Evolutionary conservation across 2,329 filamentous ascomycete species (phyloP), one percentile per base, ranked within the genome.

Genomic region (Harringtonia lauricola): DNA sequence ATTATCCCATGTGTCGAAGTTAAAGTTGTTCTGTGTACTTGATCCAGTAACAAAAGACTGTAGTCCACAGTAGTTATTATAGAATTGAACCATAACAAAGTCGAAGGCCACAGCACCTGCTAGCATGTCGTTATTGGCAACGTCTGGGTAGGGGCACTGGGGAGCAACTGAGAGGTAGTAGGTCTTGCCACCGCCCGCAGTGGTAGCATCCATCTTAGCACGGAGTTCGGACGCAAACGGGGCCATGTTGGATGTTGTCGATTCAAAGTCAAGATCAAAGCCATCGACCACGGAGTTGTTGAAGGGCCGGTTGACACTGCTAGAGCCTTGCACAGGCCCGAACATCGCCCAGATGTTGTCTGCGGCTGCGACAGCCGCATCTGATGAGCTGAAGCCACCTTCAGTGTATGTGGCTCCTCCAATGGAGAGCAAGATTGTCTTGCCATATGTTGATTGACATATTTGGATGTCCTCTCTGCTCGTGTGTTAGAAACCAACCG

Each of bases 231-330:
- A 64, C 2, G 71, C 79, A 52, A 86, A 83, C 1, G 73, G 62
- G 0, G 65, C 67, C 62, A 82, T 76, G 61, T 84, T 79, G 39
- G 60, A 59, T 14, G 73, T 71, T 3, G 61, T 59, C 5, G 73
- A 66, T 62, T 87, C 83, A 49, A 87, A 79, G 58, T 88, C 83
- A 50, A 87, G 77, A 60, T 88, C 83, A 58, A 88, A 86, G 5
- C 84, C 84, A 57, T 88, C 81, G 35, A 88, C 63, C 4, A 75
- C 66, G 10, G 78, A 74, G 13, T 63, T 60, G 43, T 79, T 79
- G 56, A 87, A 87, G 2, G 83, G 83, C 9, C 84, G 75, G 44
- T 74, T 67, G 8, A 64, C 64, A 2, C 58, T 60, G 34, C 60
- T 66, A 26, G 60, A 64, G 13, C 61, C 53, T 31, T 59, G 55